phyloP scores from a whole-genome alignment of 2,329 filamentous ascomycete genomes.

The Cadophora sp. region DNA sequence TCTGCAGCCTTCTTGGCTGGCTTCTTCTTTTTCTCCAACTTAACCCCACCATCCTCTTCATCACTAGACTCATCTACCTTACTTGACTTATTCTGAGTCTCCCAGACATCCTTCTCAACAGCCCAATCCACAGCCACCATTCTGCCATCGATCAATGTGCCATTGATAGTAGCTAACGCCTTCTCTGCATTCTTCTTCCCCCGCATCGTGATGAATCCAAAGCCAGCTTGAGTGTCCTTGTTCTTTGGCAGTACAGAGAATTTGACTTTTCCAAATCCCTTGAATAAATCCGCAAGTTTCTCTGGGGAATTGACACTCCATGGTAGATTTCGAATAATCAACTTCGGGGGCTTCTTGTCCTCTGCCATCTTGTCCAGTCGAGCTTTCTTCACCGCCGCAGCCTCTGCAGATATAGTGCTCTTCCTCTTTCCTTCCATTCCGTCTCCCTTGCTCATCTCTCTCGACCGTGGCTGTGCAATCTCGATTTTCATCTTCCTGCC shows the following conservation, averaged over 20 bases:
- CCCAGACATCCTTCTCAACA: conserved; percentile 88
- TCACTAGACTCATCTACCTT: conserved; percentile 48
- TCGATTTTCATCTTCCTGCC: conserved; percentile 87
- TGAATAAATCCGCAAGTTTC: conserved; percentile 80
- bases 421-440: conserved; percentile 47
- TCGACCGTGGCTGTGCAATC: conserved; percentile 83
- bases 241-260: conserved; percentile 83
- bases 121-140: conserved; percentile 96
- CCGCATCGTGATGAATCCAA: conserved; percentile 90
- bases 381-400: conserved; percentile 56
- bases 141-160: conserved; percentile 86
- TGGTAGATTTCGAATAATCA: conserved; percentile 92
- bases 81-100: conserved; percentile 61
- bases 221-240: conserved; percentile 75
- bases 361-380: conserved; percentile 66
- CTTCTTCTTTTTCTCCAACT: conserved; percentile 36
- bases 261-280: conserved; percentile 90
- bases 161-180: conserved; percentile 85
- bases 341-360: conserved; percentile 69
- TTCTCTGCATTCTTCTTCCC: conserved; percentile 91
- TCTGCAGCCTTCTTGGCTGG: neutral
- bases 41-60: conserved; percentile 45
- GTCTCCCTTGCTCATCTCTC: conserved; percentile 63
- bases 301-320: conserved; percentile 93
- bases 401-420: conserved; percentile 46